Conservation (phyloP, 768 basidiomycete genomes). For the Serendipita sp. region DNA sequence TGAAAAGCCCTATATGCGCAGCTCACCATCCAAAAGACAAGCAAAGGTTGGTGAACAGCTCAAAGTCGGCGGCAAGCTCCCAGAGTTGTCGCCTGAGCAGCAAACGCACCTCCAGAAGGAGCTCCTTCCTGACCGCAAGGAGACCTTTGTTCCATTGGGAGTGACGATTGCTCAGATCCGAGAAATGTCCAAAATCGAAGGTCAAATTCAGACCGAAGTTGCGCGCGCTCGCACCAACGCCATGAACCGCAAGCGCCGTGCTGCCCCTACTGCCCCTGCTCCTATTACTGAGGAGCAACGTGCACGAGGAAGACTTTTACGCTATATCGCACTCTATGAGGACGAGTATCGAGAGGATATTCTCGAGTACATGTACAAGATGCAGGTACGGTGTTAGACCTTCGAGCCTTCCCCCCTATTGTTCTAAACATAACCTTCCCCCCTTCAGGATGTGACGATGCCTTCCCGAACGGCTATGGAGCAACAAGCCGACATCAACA, state of each 20-base stretch:
- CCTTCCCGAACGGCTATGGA: constrained; percentile 94
- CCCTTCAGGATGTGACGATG: constrained; percentile 57
- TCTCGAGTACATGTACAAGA: constrained; percentile 83
- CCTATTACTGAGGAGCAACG: neutral
- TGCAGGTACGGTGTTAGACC: constrained; percentile 70
- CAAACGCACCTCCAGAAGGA: neutral
- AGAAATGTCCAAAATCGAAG: neutral
- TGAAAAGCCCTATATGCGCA: neutral
- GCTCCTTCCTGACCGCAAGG: neutral
- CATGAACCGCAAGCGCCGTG: neutral
- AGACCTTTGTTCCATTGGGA: neutral
- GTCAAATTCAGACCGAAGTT: neutral
- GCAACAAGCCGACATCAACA: constrained; percentile 94
- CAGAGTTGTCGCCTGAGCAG: neutral
- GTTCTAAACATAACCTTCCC: constrained; percentile 5
- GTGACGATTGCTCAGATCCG: neutral
- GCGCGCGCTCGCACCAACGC: neutral
- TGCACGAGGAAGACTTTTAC: neutral
- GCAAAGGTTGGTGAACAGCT: neutral
- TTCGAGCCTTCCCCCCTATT: neutral
- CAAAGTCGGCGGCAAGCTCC: neutral
- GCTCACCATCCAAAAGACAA: neutral
- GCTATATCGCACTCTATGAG: constrained; percentile 41
- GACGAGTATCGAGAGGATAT: constrained; percentile 95
- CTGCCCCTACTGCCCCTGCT: neutral